phyloP scores from a whole-genome alignment of 148 eudicot genomes.

The Spergularia marina region DNA sequence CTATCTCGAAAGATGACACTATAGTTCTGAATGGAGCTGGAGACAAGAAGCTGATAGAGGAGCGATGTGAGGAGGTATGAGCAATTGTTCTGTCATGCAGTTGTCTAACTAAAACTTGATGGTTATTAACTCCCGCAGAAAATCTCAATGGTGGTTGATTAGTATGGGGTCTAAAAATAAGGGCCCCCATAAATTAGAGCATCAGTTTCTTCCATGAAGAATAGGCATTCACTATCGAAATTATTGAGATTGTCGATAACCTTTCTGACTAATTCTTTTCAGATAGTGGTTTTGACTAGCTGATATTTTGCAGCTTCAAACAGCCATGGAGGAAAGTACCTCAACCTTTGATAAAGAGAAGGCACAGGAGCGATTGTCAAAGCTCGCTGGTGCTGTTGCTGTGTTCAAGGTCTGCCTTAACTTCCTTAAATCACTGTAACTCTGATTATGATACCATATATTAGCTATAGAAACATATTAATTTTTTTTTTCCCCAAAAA shows the following conservation, averaged over 20 bases:
- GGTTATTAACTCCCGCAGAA: neutral
- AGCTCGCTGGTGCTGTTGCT: conserved; percentile 92
- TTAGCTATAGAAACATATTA: neutral
- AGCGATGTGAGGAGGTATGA: conserved; percentile 90
- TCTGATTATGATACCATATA: conserved; percentile 4
- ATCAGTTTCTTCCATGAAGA: neutral
- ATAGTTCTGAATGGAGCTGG: conserved; percentile 78
- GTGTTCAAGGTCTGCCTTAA: conserved; percentile 63
- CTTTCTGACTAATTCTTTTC: neutral
- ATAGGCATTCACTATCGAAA: too few species aligned
- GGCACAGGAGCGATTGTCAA: conserved; percentile 68
- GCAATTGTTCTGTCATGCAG: neutral
- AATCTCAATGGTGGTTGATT: neutral
- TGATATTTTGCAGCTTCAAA: conserved; percentile 54
- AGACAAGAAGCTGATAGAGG: conserved; percentile 81
- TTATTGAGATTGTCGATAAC: too few species aligned
- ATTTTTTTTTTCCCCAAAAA: conserved; percentile 16
- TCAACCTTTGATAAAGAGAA: conserved; percentile 92
- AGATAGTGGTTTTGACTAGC: conserved; percentile 15
- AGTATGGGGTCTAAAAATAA: neutral
- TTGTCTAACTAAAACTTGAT: neutral
- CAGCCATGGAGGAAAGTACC: conserved; percentile 62
- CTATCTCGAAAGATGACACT: conserved; percentile 86
- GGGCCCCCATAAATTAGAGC: neutral
- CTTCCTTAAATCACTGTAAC: neutral